Base-by-base conservation (phyloP, 2,329 filamentous ascomycete species). In the Teratosphaeria pseudoeucalypti region DNA sequence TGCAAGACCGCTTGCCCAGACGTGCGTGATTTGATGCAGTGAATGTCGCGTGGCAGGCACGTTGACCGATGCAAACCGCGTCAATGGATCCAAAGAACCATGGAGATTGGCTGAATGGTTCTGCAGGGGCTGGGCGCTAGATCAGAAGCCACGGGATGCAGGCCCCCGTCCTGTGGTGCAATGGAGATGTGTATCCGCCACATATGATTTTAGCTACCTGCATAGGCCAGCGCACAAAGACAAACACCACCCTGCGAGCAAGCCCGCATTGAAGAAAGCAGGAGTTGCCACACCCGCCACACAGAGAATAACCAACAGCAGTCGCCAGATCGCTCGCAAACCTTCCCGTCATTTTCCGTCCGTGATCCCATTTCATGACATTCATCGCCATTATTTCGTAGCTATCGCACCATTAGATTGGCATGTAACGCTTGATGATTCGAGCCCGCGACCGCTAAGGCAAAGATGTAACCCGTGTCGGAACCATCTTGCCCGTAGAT, bases 351-450 rank as follows among this genome's bases (percentile, higher is more conserved):
- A 16, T 34, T 54, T 54, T 54, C 32, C 52, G 32, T 54, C 52
- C 26, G 32, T 32, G 26, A 32, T 14, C 23, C 53, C 19, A 34
- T 34, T 47, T 57, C 55, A 57, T 57, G 23, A 57, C 34, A 57
- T 57, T 57, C 55, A 49, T 57, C 39, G 39, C 39, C 34, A 53
- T 57, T 49, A 39, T 37, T 56, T 34, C 19, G 34, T 56, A 34
- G 23, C 37, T 37, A 49, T 19, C 52, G 29, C 27, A 54, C 52
- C 52, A 54, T 54, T 54, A 54, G 43, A 49, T 49, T 49, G 43
- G n/a, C 43, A 49, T 19, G 19, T 19, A n/a, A 49, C 6, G 43
- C 43, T 49, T 49, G 16, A 49, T 49, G 43, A n/a, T n/a, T 49
- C 19, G n/a, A 49, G 43, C 43, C 43, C 43, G n/a, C 23, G 43